Evolutionary conservation across 495 filamentous ascomycete species (phyloP), one percentile per base, ranked within the genome.

Genomic region (Barbatosphaeria neglecta): DNA sequence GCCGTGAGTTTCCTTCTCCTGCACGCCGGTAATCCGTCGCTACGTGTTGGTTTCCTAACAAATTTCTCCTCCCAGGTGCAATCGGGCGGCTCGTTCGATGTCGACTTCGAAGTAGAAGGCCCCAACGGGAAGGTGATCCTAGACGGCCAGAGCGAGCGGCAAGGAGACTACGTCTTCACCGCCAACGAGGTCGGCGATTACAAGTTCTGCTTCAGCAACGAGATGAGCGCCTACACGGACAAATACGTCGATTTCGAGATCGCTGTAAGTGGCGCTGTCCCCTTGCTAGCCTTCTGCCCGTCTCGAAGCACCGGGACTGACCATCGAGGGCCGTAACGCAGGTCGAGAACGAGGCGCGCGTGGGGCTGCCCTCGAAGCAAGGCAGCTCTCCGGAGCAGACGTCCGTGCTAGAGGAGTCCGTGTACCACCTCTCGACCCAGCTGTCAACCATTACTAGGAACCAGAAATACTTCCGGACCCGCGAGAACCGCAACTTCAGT

Each of bases 221-320:
- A 94, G 57, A 95, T 97, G 86, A 92, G 86, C 55, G 97, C 90
- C 2, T 95, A 92, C 57, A 82, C 90, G 19, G 93, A 99, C 70
- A 99, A 99, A 68, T 81, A 90, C 67, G 90, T 99, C 44, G 92
- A 99, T 62, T 97, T 99, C 59, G 93, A 99, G 69, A 95, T 99
- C 62, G 77, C 92, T 53, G 92, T 96, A 70, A 50, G 84, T 68
- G 28, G 23, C 19, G 44, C 48, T 49, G 33, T 38, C 19, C 13
- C 25, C 42, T 7, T 41, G 33, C 31, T 38, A 22, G 25, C 22
- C 10, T 24, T 35, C 35, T 38, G 17, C 7, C 15, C 3, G 9
- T 13, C 9, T 13, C 27, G 41, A 45, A 22, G 4, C 4, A 22
- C 24, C 22, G 8, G 6, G 52, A 23, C 49, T 60, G 17, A 62